A percentile compares a stretch with the other conserved stretches of the same genome.
Evolutionary conservation across 108 stramenopile genomes (phyloP).

Genomic region (Aurantiochytrium sp.): DNA sequence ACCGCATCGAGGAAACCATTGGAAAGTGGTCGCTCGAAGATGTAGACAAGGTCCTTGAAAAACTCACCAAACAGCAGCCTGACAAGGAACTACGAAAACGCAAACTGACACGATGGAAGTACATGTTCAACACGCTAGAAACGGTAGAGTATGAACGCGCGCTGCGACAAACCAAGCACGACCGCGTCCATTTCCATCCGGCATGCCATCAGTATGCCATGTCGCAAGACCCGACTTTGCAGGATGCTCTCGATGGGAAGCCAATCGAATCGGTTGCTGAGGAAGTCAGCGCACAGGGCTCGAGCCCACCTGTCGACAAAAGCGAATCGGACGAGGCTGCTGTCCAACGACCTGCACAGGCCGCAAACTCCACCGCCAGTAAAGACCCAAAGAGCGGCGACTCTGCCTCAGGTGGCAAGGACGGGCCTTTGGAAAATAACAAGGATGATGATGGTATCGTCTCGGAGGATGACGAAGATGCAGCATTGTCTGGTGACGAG

Average conservation of each 20-base stretch:
- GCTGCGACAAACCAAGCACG: background rate
- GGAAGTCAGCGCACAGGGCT: too few relatives aligned
- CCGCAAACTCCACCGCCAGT: too few relatives aligned
- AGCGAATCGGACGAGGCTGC: too few relatives aligned
- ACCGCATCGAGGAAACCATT: background rate
- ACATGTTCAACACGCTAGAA: background rate
- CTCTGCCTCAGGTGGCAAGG: background rate
- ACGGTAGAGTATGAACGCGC: background rate
- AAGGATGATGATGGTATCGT: background rate
- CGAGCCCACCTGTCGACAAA: too few relatives aligned
- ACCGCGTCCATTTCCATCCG: background rate
- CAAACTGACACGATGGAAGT: background rate
- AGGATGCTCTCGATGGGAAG: background rate
- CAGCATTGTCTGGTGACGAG: background rate
- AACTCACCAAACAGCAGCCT: background rate
- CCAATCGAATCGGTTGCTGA: too few relatives aligned
- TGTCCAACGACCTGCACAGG: too few relatives aligned
- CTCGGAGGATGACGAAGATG: background rate
- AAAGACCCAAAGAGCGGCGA: too few relatives aligned
- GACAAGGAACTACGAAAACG: background rate
- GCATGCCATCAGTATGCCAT: background rate
- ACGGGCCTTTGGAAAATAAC: background rate
- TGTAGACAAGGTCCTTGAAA: background rate
- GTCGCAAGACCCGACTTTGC: background rate
- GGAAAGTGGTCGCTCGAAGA: background rate